A percentile compares a stretch with the other conserved stretches of the same genome.
Evolutionary conservation across 768 basidiomycete species (phyloP).

Genomic region (Podaxis carcinomalis): DNA sequence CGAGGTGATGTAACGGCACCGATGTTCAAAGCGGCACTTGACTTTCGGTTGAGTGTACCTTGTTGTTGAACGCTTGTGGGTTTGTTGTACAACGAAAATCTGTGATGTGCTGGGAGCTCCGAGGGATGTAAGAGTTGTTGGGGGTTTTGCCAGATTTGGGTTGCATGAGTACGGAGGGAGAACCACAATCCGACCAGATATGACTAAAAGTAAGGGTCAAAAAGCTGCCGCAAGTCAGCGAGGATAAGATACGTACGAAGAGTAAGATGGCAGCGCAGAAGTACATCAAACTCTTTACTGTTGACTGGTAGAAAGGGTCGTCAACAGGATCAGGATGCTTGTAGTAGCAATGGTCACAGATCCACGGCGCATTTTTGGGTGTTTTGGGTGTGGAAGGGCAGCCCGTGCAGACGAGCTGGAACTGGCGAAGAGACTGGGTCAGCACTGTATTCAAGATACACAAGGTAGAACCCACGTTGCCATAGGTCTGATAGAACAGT

Average conservation of each 20-base stretch:
- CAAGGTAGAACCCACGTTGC: slow-evolving; percentile 63
- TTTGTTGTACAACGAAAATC: slow-evolving; percentile 65
- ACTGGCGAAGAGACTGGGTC: slow-evolving; percentile 42
- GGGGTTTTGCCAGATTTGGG: slow-evolving; percentile 99
- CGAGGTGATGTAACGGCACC: slow-evolving; percentile 37
- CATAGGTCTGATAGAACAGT: slow-evolving; percentile 96
- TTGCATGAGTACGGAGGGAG: slow-evolving; percentile 94
- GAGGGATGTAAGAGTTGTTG: slow-evolving; percentile 70
- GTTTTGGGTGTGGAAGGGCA: slow-evolving; percentile 52
- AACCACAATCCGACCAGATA: slow-evolving; percentile 98
- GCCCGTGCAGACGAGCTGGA: slow-evolving; percentile 80
- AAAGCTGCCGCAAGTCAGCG: neutral
- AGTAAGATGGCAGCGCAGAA: slow-evolving; percentile 88
- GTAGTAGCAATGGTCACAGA: slow-evolving; percentile 91
- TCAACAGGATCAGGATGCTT: slow-evolving; percentile 88
- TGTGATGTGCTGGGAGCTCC: slow-evolving; percentile 52
- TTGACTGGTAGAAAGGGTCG: slow-evolving; percentile 96
- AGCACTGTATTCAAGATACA: neutral
- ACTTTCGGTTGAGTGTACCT: slow-evolving; percentile 11
- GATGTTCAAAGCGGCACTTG: slow-evolving; percentile 29
- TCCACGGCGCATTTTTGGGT: slow-evolving; percentile 58
- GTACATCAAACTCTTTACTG: slow-evolving; percentile 94
- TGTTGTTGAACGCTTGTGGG: slow-evolving; percentile 20
- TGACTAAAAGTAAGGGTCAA: slow-evolving; percentile 49
- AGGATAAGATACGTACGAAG: slow-evolving; percentile 56